phyloP scores from a whole-genome alignment of 768 basidiomycete genomes.

The Rhodotorula paludigena region DNA sequence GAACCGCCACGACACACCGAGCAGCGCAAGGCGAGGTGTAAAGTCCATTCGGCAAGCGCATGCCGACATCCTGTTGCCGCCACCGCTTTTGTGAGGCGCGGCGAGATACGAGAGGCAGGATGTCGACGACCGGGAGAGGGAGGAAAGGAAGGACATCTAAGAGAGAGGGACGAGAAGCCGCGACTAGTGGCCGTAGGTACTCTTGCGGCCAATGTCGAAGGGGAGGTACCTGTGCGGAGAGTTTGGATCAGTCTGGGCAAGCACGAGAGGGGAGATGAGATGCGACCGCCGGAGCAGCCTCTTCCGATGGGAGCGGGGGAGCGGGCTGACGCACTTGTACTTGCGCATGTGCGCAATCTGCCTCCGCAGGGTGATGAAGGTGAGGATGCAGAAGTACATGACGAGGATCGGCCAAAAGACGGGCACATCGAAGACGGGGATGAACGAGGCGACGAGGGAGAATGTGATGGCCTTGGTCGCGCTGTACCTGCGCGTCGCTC shows the following conservation, averaged over 20 bases:
- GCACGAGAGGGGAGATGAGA: background rate
- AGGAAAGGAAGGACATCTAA: background rate
- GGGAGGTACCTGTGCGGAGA: constrained; percentile 50
- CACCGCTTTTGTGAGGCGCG: background rate
- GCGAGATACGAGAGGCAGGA: background rate
- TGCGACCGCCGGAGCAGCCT: background rate
- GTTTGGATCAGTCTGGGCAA: background rate
- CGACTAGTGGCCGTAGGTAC: constrained; percentile 17
- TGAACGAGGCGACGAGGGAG: constrained; percentile 72
- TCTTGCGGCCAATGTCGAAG: constrained; percentile 88
- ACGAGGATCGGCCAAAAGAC: constrained; percentile 99
- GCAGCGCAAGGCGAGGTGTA: too few species aligned
- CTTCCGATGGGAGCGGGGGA: background rate
- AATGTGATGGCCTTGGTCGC: constrained; percentile 82
- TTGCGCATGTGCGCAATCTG: constrained; percentile 99
- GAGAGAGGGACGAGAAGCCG: background rate
- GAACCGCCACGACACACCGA: too few species aligned
- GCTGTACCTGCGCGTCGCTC: constrained; percentile 62
- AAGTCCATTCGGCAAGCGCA: too few species aligned
- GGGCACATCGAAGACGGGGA: constrained; percentile 80
- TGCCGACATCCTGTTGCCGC: too few species aligned
- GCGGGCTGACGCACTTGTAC: constrained; percentile 72
- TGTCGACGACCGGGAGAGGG: background rate
- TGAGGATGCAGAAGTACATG: constrained; percentile 92
- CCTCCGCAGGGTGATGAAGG: constrained; percentile 88